These are phyloP conservation scores for Cupressus sempervirens DNA, from an alignment of 75 land plant species.

Conservation along the genomic window DNA sequence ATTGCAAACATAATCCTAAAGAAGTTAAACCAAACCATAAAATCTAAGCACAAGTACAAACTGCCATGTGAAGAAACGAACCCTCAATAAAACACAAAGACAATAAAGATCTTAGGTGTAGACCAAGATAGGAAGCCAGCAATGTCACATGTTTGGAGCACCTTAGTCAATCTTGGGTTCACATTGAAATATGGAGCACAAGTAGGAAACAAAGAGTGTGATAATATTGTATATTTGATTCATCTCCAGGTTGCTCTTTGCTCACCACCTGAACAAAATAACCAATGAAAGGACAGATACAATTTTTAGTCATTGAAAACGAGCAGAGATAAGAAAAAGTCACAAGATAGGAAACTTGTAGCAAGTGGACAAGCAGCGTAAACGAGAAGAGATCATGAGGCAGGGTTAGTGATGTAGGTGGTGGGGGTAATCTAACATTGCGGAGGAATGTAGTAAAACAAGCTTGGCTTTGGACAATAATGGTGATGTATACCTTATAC, in stretches of 20 bases:
- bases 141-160: not conserved
- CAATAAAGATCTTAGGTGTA: not conserved
- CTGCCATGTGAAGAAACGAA: not conserved
- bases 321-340: not conserved
- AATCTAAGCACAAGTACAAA: not conserved
- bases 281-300: not conserved
- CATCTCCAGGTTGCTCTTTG: not conserved
- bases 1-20: not conserved
- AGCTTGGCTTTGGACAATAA: not conserved
- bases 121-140: not conserved
- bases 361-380: not conserved
- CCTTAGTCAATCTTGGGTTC: not conserved
- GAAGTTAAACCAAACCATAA: not conserved
- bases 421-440: not conserved
- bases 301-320: too few relatives aligned
- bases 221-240: too few relatives aligned
- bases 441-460: not conserved
- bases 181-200: too few relatives aligned
- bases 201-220: not conserved
- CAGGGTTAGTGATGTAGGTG: not conserved
- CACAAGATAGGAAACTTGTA: not conserved
- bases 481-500: not conserved
- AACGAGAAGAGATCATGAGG: not conserved
- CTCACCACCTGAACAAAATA: not conserved
- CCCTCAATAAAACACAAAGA: not conserved